phyloP scores from a whole-genome alignment of 345 rosid genomes.

The Hibiscus mutabilis region DNA sequence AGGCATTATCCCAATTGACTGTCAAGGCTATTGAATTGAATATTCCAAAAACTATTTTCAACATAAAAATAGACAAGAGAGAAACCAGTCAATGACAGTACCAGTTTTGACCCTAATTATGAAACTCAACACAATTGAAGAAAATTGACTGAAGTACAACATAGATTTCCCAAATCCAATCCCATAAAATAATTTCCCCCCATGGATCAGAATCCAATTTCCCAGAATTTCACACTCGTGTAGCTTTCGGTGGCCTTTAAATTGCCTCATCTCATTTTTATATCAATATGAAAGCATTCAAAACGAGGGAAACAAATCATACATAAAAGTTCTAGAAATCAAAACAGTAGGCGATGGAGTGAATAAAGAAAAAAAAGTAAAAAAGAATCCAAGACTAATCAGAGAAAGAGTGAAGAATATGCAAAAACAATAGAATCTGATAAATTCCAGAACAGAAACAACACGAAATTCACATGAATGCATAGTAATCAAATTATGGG shows the following conservation, averaged over 20 bases:
- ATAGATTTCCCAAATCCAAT: constrained; percentile 11
- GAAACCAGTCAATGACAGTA: background rate
- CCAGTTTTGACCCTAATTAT: constrained; percentile 2
- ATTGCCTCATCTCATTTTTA: background rate
- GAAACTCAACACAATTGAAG: background rate
- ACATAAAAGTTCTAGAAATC: background rate
- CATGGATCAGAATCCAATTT: constrained; percentile 2
- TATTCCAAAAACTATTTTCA: background rate
- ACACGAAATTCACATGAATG: constrained; percentile 22
- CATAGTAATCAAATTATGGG: constrained; percentile 19
- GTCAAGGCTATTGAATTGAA: background rate
- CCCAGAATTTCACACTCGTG: constrained; percentile 1
- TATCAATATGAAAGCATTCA: background rate
- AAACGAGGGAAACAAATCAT: background rate
- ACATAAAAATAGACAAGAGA: background rate
- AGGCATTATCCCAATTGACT: background rate
- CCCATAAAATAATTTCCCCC: background rate
- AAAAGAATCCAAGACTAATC: constrained; percentile 20
- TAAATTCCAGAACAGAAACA: constrained; percentile 33
- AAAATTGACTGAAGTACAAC: background rate
- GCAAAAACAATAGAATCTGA: constrained; percentile 34
- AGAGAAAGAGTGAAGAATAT: constrained; percentile 24
- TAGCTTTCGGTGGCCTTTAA: background rate
- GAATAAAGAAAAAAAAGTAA: background rate
- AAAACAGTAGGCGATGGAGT: background rate